Conservation (phyloP, 148 eudicot genomes). For the Rhododendron henanense region DNA sequence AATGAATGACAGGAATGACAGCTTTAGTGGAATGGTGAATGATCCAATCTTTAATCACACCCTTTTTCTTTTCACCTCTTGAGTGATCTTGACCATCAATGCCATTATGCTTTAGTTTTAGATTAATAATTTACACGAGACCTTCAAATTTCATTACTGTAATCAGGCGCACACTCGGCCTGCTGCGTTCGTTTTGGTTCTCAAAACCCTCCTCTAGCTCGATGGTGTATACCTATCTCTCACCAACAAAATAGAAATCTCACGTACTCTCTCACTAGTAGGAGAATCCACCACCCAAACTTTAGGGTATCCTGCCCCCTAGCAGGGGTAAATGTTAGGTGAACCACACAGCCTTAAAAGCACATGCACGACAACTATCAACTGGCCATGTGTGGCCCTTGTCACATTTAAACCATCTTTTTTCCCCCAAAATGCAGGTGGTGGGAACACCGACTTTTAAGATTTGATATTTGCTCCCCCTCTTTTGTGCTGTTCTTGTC, state of each 20-base stretch:
- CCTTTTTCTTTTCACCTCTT: too few species aligned
- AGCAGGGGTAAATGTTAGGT: not conserved
- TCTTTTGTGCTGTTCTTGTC: conserved; percentile 1
- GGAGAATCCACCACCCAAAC: not conserved
- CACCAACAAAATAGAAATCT: not conserved
- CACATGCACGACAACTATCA: not conserved
- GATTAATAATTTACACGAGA: too few species aligned
- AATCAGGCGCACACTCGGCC: too few species aligned
- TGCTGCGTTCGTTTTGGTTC: too few species aligned
- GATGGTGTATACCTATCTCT: too few species aligned
- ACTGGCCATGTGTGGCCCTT: not conserved
- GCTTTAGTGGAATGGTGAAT: too few species aligned
- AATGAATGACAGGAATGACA: not conserved
- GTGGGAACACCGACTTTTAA: not conserved
- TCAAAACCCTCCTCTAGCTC: too few species aligned
- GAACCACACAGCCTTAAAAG: not conserved
- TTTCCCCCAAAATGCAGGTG: not conserved
- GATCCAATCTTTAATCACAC: too few species aligned
- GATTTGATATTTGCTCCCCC: not conserved
- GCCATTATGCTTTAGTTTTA: too few species aligned
- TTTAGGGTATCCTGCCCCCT: not conserved
- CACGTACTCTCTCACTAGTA: not conserved
- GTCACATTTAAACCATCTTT: not conserved
- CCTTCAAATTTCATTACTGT: too few species aligned
- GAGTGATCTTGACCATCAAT: too few species aligned